phyloP scores from a whole-genome alignment of 148 eudicot species.

The Rhododendron mucronatum region DNA sequence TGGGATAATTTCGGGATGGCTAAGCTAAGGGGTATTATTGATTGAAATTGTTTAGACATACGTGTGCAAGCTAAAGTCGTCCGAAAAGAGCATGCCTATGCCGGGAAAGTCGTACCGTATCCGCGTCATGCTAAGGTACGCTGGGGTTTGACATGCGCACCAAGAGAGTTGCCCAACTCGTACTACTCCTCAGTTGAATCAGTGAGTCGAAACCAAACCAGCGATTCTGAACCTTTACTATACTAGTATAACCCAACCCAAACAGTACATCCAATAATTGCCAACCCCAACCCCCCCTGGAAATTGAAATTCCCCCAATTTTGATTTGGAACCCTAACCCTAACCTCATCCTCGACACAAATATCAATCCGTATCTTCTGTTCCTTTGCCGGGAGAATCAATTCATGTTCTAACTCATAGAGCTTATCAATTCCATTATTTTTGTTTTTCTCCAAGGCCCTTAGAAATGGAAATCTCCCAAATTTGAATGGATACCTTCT shows the following conservation, averaged over 20 bases:
- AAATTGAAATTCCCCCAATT: conserved; percentile 6
- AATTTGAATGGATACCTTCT: conserved; percentile 64
- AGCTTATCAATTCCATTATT: conserved; percentile 9
- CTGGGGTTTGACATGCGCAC: conserved; percentile 7
- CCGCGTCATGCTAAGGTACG: conserved; percentile 5
- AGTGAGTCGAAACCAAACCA: conserved; percentile 7
- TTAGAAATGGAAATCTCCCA: conserved; percentile 25
- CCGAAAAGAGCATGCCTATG: too few relatives aligned
- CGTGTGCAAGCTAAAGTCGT: neutral
- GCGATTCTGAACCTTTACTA: neutral
- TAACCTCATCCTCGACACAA: neutral
- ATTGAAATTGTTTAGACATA: too few relatives aligned
- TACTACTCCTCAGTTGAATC: neutral
- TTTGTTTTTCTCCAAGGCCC: neutral
- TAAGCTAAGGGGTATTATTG: too few relatives aligned
- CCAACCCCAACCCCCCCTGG: neutral
- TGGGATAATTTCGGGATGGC: too few relatives aligned
- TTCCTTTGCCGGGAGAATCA: neutral
- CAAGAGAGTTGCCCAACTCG: conserved; percentile 4
- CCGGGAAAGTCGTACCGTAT: neutral
- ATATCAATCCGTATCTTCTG: neutral
- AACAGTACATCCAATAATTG: neutral
- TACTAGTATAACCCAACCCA: conserved; percentile 2
- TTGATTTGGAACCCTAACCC: conserved; percentile 7
- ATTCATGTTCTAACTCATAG: neutral